Percentiles rank a stretch among this genome's conserved stretches.
Conservation (phyloP, 345 rosid species). For the Lumnitzera littorea region DNA sequence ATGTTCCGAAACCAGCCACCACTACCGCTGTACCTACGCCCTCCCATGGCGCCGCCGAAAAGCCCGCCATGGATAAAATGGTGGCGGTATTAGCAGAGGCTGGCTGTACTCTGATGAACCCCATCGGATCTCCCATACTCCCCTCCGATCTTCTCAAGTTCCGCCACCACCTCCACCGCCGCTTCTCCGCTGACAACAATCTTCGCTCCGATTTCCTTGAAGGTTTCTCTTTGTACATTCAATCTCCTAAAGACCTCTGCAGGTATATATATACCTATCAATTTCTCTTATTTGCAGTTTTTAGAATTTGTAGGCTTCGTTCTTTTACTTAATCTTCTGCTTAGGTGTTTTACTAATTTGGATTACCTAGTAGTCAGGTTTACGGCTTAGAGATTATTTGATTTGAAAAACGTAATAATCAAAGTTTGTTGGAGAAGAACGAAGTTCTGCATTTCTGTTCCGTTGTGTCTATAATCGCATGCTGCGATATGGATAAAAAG, state of each 20-base stretch:
- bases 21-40: constrained; percentile 4
- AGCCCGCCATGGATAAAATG: constrained; percentile 35
- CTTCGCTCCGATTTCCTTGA: constrained; percentile 43
- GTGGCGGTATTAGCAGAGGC: constrained; percentile 58
- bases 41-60: background rate
- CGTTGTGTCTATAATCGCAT: too few species aligned
- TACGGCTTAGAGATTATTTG: too few species aligned
- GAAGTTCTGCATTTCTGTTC: too few species aligned
- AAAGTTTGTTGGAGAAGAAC: too few species aligned
- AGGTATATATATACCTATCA: constrained; percentile 25
- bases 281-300: background rate
- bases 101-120: constrained; percentile 61
- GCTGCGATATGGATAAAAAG: too few species aligned
- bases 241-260: constrained; percentile 44
- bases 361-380: too few species aligned
- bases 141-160: constrained; percentile 53
- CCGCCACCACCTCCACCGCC: constrained; percentile 51
- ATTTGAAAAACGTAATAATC: too few species aligned
- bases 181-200: constrained; percentile 29
- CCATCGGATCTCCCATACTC: constrained; percentile 54
- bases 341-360: too few species aligned
- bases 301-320: too few species aligned
- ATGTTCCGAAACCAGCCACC: constrained; percentile 33
- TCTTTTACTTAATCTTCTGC: too few species aligned
- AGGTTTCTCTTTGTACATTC: constrained; percentile 45